phyloP scores from a whole-genome alignment of 345 rosid genomes.

The Citrus trifoliata region DNA sequence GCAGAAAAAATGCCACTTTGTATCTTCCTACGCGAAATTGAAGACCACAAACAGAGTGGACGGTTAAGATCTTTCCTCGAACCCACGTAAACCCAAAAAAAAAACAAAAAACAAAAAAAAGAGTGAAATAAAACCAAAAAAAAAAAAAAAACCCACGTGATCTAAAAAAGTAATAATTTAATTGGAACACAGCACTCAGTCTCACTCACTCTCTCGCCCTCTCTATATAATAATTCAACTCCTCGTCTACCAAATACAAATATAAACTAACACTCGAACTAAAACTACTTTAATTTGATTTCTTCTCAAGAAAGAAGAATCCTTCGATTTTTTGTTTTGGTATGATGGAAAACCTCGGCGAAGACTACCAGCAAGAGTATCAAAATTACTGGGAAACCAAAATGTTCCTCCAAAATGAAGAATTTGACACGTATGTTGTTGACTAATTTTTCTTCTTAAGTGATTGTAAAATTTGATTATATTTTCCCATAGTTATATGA shows the following conservation, averaged over 20 bases:
- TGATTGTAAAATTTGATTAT: too few species aligned
- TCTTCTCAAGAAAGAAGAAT: not conserved
- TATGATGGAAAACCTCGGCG: constrained; percentile 13
- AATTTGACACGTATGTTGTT: constrained; percentile 15
- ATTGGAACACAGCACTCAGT: not conserved
- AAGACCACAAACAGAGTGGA: not conserved
- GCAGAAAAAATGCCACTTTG: not conserved
- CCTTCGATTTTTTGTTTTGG: not conserved
- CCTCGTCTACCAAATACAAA: not conserved
- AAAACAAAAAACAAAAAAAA: fast-evolving
- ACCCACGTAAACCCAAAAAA: not conserved
- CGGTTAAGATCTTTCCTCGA: constrained; percentile 8
- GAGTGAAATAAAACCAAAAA: too few species aligned
- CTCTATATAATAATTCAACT: not conserved
- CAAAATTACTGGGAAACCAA: constrained; percentile 29
- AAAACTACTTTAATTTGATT: not conserved
- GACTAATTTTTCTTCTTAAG: not conserved
- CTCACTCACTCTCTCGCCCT: not conserved
- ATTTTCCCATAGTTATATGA: too few species aligned
- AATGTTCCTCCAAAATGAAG: constrained; percentile 26
- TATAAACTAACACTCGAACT: too few species aligned
- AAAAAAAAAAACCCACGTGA: constrained; percentile 2
- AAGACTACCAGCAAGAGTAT: constrained; percentile 23
- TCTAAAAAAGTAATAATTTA: not conserved
- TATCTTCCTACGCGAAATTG: not conserved